phyloP scores from a whole-genome alignment of 2,329 filamentous ascomycete genomes.

The Phaeophleospora eucalypticola region DNA sequence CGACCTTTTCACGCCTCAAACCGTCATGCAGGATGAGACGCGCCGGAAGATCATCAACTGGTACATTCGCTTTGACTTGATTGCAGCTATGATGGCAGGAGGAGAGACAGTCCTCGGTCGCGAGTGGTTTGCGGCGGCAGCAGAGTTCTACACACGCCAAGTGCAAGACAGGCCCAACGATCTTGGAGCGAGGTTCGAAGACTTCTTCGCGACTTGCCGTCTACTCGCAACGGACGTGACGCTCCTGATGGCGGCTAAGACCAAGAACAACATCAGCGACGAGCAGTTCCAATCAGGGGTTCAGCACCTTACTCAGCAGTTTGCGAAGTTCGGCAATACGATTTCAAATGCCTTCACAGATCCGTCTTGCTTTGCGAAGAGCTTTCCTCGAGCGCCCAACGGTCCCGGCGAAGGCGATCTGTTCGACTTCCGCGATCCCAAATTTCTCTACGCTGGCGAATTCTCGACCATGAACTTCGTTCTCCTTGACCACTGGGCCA shows the following conservation, averaged over 20 bases:
- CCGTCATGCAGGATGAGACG: slow-evolving; percentile 65
- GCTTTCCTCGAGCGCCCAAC: slow-evolving; percentile 55
- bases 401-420: slow-evolving; percentile 54
- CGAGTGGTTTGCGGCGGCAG: slow-evolving; percentile 70
- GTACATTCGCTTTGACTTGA: slow-evolving; percentile 86
- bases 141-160: slow-evolving; percentile 60
- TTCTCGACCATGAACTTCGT: slow-evolving; percentile 72
- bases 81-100: slow-evolving; percentile 76
- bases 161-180: slow-evolving; percentile 57
- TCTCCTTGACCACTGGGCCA: slow-evolving; percentile 71
- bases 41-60: slow-evolving; percentile 75
- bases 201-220: slow-evolving; percentile 62
- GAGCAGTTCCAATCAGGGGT: slow-evolving; percentile 64
- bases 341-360: slow-evolving; percentile 62
- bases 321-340: slow-evolving; percentile 40
- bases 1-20: slow-evolving; percentile 71
- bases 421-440: slow-evolving; percentile 67
- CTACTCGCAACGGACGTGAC: slow-evolving; percentile 78
- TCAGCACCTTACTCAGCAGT: slow-evolving; percentile 43
- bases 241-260: slow-evolving; percentile 66
- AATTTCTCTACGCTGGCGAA: slow-evolving; percentile 65
- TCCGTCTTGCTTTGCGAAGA: slow-evolving; percentile 57
- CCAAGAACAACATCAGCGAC: slow-evolving; percentile 61
- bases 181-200: slow-evolving; percentile 59
- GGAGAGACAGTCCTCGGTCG: slow-evolving; percentile 68